Base-by-base conservation (phyloP, 305 asterid genomes). In the Fraxinus baroniana region DNA sequence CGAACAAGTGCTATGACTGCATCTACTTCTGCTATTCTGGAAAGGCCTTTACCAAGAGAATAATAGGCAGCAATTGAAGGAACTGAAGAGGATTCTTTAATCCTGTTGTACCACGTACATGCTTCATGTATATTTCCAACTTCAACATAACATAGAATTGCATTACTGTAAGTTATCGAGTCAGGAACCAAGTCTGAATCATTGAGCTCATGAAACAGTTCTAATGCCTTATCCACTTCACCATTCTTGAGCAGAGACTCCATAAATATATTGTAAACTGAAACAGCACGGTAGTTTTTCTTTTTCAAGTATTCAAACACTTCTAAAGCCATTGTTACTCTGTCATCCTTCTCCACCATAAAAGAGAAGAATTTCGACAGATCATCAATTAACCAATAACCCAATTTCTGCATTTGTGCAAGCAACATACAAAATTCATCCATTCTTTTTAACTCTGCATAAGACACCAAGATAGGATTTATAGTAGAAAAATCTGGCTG, bases 1-100 rank as follows among this genome's bases (percentile, higher is more conserved):
- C 93, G 95, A 74, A 95, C 83, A 44, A 95, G 90, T 89, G 88
- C 77, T 92, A 94, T 87, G 13, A 96, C 97, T 49, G 94, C 92
- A 84, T 95, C 95, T 55, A 94, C 83, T 88, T 94, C 97, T 82
- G 95, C 97, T 17, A 78, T 76, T 80, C 37, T 83, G 39, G 91
- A 94, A 77, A 94, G 94, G 79, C 91, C 93, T 76, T 87, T 83
- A 77, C 79, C 98, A 18, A 95, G 95, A 78, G 95, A 90, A 28
- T 52, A 30, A 79, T 93, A 95, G 28, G 98, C 97, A 83, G 84
- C 83, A 41, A 91, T 17, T 0, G 97, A 89, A 35, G 99, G 98
- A 81, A 88, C 83, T 49, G 78, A 82, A 28, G 92, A 86, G 89
- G 80, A 86, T 88, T 93, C 97, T 78, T 73, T 86, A 36, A 91